Evolutionary conservation across 306 rosid genomes (phyloP), one percentile per base, ranked within the genome.

Genomic region (Comarum palustre): DNA sequence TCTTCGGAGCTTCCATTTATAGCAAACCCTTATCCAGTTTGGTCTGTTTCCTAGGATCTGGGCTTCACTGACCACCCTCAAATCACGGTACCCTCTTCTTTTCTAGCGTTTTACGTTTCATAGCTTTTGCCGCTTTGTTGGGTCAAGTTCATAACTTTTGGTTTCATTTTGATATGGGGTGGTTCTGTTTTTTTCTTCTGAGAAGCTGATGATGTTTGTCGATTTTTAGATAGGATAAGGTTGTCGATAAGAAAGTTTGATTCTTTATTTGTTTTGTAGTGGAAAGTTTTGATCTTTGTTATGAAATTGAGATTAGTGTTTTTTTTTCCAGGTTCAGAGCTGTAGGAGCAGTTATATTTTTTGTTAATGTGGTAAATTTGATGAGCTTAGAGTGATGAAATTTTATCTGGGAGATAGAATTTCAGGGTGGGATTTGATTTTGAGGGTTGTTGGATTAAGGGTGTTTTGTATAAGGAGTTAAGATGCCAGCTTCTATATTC

Each of bases 401-500:
- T 79, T 75, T 73, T 69, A 55, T 58, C 67, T 59, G 55, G 74
- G 22, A 31, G 50, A 20, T 75, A 65, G 73, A 71, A 50, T 15
- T 62, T 48, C 68, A 74, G 76, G 60, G 73, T 76, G 31, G 65
- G 14, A 69, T 31, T 61, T 67, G 66, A 19, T 61, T 43, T 79
- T 61, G 69, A 74, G 73, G 38, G 69, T 51, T 13, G 61, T 60
- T 68, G 76, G 79, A 66, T 79, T 63, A 50, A 72, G 70, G 64
- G 66, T 72, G 31, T 79, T 82, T 70, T 60, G 65, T 62, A 46
- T 66, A 66, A 79, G 87, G 78, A 78, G 80, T 58, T 87, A 80
- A 85, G 82, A 91, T 94, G 97, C 83, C 75, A 79, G 64, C 87
- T 77, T 80, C 86, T 75, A 59, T 83, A 69, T 46, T 86, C 24